Evolutionary conservation across 768 basidiomycete species (phyloP).

Genomic region (Rhodosporidiobolus sp.): DNA sequence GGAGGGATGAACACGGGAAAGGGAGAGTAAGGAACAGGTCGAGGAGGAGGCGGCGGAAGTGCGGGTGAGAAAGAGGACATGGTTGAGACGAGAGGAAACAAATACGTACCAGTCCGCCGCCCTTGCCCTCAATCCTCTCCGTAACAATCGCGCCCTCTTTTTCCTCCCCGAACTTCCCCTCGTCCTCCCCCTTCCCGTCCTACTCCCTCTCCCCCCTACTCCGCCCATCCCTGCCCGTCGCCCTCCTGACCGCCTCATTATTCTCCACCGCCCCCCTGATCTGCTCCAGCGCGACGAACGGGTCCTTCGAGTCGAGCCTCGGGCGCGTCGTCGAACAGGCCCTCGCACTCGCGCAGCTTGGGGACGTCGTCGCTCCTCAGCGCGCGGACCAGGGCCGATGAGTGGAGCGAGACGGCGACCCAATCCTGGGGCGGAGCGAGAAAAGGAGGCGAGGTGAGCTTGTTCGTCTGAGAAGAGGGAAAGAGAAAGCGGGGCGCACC

Average conservation of each 20-base stretch:
- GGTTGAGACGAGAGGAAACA: too few relatives aligned
- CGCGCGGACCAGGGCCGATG: not conserved
- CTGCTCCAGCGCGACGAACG: slow-evolving; percentile 46
- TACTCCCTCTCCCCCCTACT: not conserved
- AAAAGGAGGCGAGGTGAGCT: not conserved
- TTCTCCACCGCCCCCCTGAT: slow-evolving; percentile 12
- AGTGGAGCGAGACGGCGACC: not conserved
- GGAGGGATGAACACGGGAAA: not conserved
- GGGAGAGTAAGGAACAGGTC: too few relatives aligned
- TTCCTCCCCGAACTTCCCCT: not conserved
- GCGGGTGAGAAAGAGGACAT: too few relatives aligned
- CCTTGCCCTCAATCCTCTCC: slow-evolving; percentile 65
- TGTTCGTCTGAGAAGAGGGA: not conserved
- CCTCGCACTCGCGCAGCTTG: slow-evolving; percentile 6
- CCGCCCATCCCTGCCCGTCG: slow-evolving; percentile 51
- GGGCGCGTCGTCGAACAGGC: slow-evolving; percentile 22
- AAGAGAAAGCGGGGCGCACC: not conserved
- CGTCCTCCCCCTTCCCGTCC: not conserved
- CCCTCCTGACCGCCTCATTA: slow-evolving; percentile 45
- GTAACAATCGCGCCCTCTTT: not conserved
- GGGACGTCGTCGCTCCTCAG: slow-evolving; percentile 6
- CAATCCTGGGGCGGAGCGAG: not conserved
- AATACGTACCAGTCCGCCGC: slow-evolving; percentile 59
- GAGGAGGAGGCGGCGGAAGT: too few relatives aligned
- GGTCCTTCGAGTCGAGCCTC: slow-evolving; percentile 6